These are phyloP conservation scores for Fusarium metavorans DNA, from an alignment of 2,329 filamentous ascomycete genomes.

Conservation along the genomic window DNA sequence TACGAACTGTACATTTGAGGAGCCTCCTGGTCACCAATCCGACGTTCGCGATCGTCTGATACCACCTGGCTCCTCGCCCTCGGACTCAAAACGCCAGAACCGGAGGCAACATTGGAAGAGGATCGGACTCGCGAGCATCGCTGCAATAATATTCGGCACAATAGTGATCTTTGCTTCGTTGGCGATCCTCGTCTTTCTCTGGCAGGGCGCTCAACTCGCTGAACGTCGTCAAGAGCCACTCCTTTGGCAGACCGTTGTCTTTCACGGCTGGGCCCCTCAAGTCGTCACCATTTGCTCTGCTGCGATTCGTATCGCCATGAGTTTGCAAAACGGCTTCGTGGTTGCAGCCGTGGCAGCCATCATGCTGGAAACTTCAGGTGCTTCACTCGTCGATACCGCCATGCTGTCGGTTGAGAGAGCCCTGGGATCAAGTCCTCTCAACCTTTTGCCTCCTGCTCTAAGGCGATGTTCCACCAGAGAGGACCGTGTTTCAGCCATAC, in stretches of 20 bases:
- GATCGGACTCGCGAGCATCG: background rate
- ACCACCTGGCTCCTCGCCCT: background rate
- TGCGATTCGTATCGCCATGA: background rate
- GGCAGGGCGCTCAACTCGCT: background rate
- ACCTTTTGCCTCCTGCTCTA: conserved; percentile 14
- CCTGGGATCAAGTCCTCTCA: background rate
- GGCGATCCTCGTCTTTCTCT: background rate
- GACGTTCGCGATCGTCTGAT: background rate
- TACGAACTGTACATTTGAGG: background rate
- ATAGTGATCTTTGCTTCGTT: background rate
- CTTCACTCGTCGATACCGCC: background rate
- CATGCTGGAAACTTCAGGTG: background rate
- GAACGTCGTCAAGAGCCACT: background rate
- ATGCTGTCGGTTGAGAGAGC: background rate
- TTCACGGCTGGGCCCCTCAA: background rate
- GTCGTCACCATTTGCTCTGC: background rate
- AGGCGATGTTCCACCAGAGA: fast-evolving
- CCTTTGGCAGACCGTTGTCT: background rate
- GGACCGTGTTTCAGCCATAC: background rate
- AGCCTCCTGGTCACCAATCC: background rate
- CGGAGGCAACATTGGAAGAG: background rate
- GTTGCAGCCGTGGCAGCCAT: background rate
- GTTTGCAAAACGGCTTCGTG: background rate
- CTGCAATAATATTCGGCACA: background rate
- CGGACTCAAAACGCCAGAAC: background rate